These are phyloP conservation scores for Phytophthora boehmeriae DNA, from an alignment of 352 stramenopile species.

Conservation along the genomic window DNA sequence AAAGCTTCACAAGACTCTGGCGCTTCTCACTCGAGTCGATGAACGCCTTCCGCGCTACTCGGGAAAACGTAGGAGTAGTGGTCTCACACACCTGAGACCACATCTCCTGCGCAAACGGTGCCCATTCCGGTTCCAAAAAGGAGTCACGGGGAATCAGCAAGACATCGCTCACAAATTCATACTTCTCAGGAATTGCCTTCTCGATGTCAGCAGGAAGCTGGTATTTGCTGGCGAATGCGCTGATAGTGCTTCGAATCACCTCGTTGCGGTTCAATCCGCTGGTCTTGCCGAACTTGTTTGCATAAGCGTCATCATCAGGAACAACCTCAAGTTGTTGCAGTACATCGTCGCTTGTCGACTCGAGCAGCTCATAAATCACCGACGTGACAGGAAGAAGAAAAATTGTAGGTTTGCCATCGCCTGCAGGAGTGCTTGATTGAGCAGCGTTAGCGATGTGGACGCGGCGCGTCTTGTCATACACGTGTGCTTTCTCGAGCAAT, in stretches of 20 bases:
- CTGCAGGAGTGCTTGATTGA: conserved; percentile 10
- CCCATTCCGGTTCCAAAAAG: conserved; percentile 67
- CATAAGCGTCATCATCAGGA: conserved; percentile 62
- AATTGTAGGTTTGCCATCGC: conserved; percentile 27
- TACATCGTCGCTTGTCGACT: conserved; percentile 27
- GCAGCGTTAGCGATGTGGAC: conserved; percentile 44
- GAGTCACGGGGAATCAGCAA: conserved; percentile 70
- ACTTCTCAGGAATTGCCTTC: conserved; percentile 61
- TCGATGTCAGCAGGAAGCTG: conserved; percentile 38
- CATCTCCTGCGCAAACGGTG: conserved; percentile 56
- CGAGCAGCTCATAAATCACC: conserved; percentile 37
- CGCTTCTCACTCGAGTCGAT: conserved; percentile 81
- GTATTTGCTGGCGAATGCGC: conserved; percentile 56
- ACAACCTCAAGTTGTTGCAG: conserved; percentile 49
- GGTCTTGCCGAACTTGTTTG: conserved; percentile 79
- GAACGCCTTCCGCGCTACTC: conserved; percentile 83
- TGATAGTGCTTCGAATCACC: conserved; percentile 62
- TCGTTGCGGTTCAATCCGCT: conserved; percentile 79
- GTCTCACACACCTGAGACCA: conserved; percentile 67
- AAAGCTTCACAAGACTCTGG: conserved; percentile 76
- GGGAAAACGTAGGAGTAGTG: conserved; percentile 58
- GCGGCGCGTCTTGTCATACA: conserved; percentile 85
- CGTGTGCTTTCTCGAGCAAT: conserved; percentile 53
- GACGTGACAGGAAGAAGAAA: conserved; percentile 73
- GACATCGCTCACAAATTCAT: conserved; percentile 81